Base-by-base conservation (phyloP, 1,284 basidiomycete genomes). In the Apiotrichum siamense region DNA sequence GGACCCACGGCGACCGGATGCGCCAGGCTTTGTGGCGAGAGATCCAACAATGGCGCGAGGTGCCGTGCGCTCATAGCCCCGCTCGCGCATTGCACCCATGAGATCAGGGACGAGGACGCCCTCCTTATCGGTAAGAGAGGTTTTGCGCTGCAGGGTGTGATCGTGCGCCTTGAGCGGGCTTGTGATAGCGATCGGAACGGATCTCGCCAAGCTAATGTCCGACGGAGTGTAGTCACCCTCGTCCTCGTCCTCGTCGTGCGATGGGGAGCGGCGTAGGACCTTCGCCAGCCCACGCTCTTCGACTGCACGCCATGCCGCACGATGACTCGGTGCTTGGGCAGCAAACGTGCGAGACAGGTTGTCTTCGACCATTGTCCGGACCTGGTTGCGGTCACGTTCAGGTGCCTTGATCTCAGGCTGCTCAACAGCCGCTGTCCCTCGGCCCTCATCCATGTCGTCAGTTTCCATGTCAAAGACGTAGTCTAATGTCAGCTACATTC, bases 401-500 rank as follows among this genome's bases (percentile, higher is more conserved):
- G 35, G 55, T 46, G 33, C 42, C 25, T 43, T 25, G 11, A 47
- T 29, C 2, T 35, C 31, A 5, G 33, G 45, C 36, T 51, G 49
- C 17, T 20, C 47, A n/a, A 45, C 48, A 25, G 44, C n/a, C 9
- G 6, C 20, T 7, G 37, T 27, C 17, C 20, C 12, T 11, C 10
- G 33, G 17, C 17, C n/a, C n/a, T 11, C 13, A n/a, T n/a, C 20
- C 18, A 23, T 4, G 32, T 66, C 65, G 26, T 72, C 70, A 18
- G 66, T 52, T 32, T 75, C 73, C 54, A 75, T 69, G 42, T 75
- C 73, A 44, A 75, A 75, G 17, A 75, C 70, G 45, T 68, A 63
- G 31, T 70, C 72, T 71, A 44, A 7, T 12, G 50, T 52, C 31
- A 55, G 50, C 43, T 12, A 3, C 4, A 39, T 18, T 35, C 3